Base-by-base conservation (phyloP, 1,284 basidiomycete genomes). In the Cutaneotrichosporon spelunceum region DNA sequence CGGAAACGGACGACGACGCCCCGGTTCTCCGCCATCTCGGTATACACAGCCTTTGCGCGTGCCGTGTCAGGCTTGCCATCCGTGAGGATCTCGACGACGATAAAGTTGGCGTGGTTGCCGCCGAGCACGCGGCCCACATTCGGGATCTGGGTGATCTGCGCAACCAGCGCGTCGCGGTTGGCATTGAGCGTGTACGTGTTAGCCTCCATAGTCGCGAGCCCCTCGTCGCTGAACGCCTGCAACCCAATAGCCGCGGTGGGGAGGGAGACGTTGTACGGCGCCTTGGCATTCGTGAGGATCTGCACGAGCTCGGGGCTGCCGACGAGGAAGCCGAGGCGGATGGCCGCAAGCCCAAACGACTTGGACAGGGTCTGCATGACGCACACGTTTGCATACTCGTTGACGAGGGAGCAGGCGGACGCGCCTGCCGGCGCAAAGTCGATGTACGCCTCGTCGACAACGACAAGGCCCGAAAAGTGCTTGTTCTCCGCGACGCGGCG, bases 361-460 rank as follows among this genome's bases (percentile, higher is more conserved):
- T 99, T 99, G 79, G 91, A 95, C 33, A 98, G 81, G 0, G 95
- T 99, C 75, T 99, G 96, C 81, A 92, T 86, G 14, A 99, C 93
- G 70, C 91, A 88, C 6, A 99, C 69, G 74, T 99, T 99, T 16
- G 86, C 86, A 74, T 91, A 98, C 58, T 91, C 85, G 61, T 86
- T 82, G 55, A 96, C 82, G 24, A 99, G 81, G 9, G 68, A 66
- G 2, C 80, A 80, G 69, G 93, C 90, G 55, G 87, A 90, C 44
- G 83, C 80, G 10, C 83, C 83, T 34, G 82, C 74, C 0, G 82
- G 82, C 0, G 89, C 84, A 73, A 99, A 99, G 77, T 99, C 96
- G 72, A 99, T 91, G 79, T 99, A 99, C 0, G 96, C 96, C 78
- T 99, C 96, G 72, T 99, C 96, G 4, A 99, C 88, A 26, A 96